Base-by-base conservation (phyloP, 2,329 filamentous ascomycete species). In the Lachnellula hyalina region DNA sequence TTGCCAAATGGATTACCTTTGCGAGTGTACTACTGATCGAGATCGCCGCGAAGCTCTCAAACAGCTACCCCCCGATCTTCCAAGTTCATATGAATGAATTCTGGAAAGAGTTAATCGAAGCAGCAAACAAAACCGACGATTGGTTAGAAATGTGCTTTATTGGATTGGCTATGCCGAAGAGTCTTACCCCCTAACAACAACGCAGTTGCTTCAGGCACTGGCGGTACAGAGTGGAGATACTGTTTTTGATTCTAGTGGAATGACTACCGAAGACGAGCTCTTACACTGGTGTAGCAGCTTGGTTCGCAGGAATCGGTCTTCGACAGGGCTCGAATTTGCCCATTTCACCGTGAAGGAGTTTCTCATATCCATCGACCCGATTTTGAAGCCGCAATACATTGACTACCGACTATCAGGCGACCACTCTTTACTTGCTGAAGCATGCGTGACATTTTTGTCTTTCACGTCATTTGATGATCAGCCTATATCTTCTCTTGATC, bases 1-100 rank as follows among this genome's bases (percentile, higher is more conserved):
- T 35, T 70, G 65, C 49, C 67, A 69, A 32, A 57, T 69, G 32
- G 68, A 70, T 50, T 63, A 64, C 42, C 51, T 69, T 0, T 68
- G 62, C 48, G 59, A 64, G n/a, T 55, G 62, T 12, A 49, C 48
- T 4, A 68, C 47, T 34, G 64, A 68, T 49, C 38, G 45, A 25
- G 58, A 60, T 6, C 58, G 61, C 1, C 59, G 63, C 4, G 51
- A 61, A 41, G 66, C 66, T 17, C 50, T 70, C 1, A 56, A 49
- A n/a, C 47, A 53, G 25, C 55, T 69, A 15, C 66, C 67, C 15
- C 60, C 58, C 14, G 55, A 54, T 44, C 52, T 70, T 2, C 21
- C 54, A 6, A 56, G 53, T 25, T 64, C 61, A 2, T 70, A 70
- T 45, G 60, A 65, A 23, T 54, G 66, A 21, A 65, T 68, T 25